A percentile compares a stretch with the other conserved stretches of the same genome.
phyloP scores from a whole-genome alignment of 352 stramenopile genomes.

The Pythium insidiosum region DNA sequence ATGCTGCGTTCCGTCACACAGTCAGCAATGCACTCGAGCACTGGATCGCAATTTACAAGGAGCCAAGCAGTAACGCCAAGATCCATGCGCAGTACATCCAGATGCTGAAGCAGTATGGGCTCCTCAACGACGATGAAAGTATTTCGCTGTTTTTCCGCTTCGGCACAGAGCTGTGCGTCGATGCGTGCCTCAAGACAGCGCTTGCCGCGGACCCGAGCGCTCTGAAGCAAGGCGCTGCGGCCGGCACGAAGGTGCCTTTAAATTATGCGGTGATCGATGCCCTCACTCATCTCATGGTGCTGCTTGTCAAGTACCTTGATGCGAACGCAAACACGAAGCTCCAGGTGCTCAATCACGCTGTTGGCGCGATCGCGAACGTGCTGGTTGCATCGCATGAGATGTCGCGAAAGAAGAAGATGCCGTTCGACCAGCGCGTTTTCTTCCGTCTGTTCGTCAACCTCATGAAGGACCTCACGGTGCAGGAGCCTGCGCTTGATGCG shows the following conservation, averaged over 20 bases:
- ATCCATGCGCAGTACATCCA: slow-evolving; percentile 96
- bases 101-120: slow-evolving; percentile 94
- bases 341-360: slow-evolving; percentile 93
- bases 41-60: slow-evolving; percentile 97
- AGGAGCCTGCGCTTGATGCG: slow-evolving; percentile 89
- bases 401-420: slow-evolving; percentile 73
- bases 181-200: slow-evolving; percentile 91
- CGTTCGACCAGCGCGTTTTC: slow-evolving; percentile 98
- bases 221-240: slow-evolving; percentile 8
- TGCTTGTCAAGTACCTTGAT: slow-evolving; percentile 95
- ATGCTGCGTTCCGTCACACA: slow-evolving; percentile 78
- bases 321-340: slow-evolving; percentile 64
- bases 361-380: slow-evolving; percentile 91
- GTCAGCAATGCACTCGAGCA: slow-evolving; percentile 93
- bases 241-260: slow-evolving; percentile 35
- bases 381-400: slow-evolving; percentile 86
- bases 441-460: slow-evolving; percentile 98
- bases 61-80: slow-evolving; percentile 90
- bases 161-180: slow-evolving; percentile 94
- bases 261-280: slow-evolving; percentile 96
- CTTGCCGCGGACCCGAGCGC: slow-evolving; percentile 22
- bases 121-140: slow-evolving; percentile 95
- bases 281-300: slow-evolving; percentile 93
- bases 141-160: slow-evolving; percentile 98
- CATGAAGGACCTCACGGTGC: slow-evolving; percentile 95